Base-by-base conservation (phyloP, 176 grass and related monocot species). In the Phoenix dactylifera region DNA sequence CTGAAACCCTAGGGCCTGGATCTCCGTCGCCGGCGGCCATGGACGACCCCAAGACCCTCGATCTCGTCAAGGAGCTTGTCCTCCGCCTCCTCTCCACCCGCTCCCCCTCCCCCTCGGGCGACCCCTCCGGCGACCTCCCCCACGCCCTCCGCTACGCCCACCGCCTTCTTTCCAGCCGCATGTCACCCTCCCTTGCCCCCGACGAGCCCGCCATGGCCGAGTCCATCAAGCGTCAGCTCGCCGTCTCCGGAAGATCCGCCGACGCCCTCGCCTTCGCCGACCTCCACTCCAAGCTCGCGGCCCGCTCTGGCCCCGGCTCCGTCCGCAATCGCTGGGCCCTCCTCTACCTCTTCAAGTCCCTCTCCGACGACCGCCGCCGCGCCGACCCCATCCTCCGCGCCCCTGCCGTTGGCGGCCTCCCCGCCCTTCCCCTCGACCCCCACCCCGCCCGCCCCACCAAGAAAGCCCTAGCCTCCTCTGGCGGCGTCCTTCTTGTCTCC, bases 21-120 rank as follows among this genome's bases (percentile, higher is more conserved):
- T 6, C 16, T 50, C 61, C n/a, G 0, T 54, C 57, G 22, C 32
- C 66, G 17, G 35, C 52, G 28, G 58, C 62, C 12, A 96, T 96
- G 91, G 83, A 87, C 23, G 91, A 90, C 71, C 86, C 71, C 57
- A 82, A 87, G 25, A 80, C 83, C 61, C 69, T 78, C 79, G 86
- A 96, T 96, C 91, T 96, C 69, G 66, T 90, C 72, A 81, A 75
- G 54, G 86, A 96, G 57, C 86, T 96, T 60, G 79, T 96, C 59
- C 58, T 78, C 24, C 86, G 83, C 61, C 86, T 96, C 65, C 58
- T 74, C 57, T 69, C 91, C 28, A 18, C 58, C 49, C 9, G 35
- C 50, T 70, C 65, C 62, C 7, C 57, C 23, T 58, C 80, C 28
- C 54, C 32, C 32, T 30, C 67, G 35, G 50, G 57, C 20, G 44